Evolutionary conservation across 495 filamentous ascomycete genomes (phyloP), one percentile per base, ranked within the genome.

Genomic region (Achaetomiella virescens): DNA sequence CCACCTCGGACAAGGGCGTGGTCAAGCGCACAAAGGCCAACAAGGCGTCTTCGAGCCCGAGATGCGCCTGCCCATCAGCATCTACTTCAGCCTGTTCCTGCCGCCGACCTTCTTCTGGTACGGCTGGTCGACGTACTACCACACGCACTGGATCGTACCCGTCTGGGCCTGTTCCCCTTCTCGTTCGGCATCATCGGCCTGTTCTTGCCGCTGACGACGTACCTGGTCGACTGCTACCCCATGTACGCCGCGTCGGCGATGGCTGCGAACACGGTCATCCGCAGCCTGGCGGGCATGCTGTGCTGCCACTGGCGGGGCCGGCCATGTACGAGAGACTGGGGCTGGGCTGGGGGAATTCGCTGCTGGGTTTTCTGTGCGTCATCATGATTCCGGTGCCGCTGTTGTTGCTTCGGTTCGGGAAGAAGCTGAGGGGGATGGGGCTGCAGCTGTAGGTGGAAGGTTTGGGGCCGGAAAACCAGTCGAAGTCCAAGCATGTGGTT

Each of bases 301-400:
- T n/a, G 49, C 61, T 84, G 18, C 81, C 82, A 2, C 68, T 85
- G 7, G 78, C 78, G 0, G 81, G 80, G 1, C 69, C 69, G 25
- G 43, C 43, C 3, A 80, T 86, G 78, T 85, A 83, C 51, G 44
- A 70, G 6, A 62, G 59, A 1, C 65, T 86, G 1, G 81, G 82
- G 0, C 68, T 79, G 5, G 81, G 82, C 0, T 84, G 81, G 73
- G 82, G 82, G 0, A 84, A 85, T 42, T 81, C 78, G 12, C 54
- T 90, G 38, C 61, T 89, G 35, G 85, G 77, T 3, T 87, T 88
- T 52, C 56, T 75, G 31, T 66, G 66, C 17, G 73, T 85, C 2
- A 67, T 72, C 2, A 80, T 88, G 64, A 83, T 90, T 18, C 89
- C 89, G 0, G 90, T 93, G 58, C 89, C 89, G 0, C 75, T 89